A percentile compares a stretch with the other conserved stretches of the same genome.
phyloP scores from a whole-genome alignment of 495 filamentous ascomycete species.

The Sordaria brevicollis region DNA sequence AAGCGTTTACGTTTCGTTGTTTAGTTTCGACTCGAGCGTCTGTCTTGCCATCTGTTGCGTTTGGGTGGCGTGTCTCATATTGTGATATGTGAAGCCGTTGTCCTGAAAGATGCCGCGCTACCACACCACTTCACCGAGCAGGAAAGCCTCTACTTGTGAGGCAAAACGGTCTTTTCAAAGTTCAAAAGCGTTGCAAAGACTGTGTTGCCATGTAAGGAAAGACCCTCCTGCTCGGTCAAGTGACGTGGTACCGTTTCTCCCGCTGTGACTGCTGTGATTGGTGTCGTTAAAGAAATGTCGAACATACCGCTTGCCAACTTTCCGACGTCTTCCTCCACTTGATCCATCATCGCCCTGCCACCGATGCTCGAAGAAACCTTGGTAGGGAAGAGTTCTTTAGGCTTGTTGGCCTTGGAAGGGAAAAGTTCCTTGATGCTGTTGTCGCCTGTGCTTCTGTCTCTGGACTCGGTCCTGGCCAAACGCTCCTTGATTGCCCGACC shows the following conservation, averaged over 20 bases:
- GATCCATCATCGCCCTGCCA: constrained; percentile 29
- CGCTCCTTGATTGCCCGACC: constrained; percentile 37
- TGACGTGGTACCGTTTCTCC: constrained; percentile 1
- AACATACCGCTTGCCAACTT: constrained; percentile 30
- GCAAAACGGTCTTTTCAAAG: background rate
- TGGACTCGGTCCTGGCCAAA: constrained; percentile 8
- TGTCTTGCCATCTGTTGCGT: background rate
- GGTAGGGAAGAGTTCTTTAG: constrained; percentile 65
- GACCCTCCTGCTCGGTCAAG: background rate
- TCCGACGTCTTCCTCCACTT: constrained; percentile 33
- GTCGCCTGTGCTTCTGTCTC: constrained; percentile 1
- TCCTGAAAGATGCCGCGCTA: background rate
- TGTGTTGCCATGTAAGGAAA: background rate
- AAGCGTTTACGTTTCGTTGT: background rate
- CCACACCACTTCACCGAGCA: background rate
- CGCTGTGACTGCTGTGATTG: constrained; percentile 4
- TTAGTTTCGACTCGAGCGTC: background rate
- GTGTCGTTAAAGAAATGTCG: constrained; percentile 7
- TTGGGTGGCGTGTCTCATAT: background rate
- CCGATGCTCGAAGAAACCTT: constrained; percentile 26
- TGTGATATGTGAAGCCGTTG: background rate
- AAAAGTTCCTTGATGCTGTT: constrained; percentile 54
- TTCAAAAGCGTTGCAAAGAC: background rate
- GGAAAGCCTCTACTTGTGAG: background rate
- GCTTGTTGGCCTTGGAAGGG: constrained; percentile 40